Base-by-base conservation (phyloP, 257 asterid species). In the Nicotiana otophora region DNA sequence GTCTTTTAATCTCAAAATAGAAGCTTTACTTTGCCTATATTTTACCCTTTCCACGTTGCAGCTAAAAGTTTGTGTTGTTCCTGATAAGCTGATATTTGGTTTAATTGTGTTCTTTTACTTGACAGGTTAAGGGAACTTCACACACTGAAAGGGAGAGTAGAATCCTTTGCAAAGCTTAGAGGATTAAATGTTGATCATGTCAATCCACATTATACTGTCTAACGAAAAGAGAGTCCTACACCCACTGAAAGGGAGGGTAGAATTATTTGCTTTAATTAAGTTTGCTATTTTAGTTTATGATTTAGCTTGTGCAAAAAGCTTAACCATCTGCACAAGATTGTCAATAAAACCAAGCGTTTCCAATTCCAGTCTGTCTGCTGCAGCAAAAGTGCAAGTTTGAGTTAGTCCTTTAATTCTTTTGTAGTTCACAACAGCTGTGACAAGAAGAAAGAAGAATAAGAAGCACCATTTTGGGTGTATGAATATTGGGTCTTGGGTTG, bases 141-240 rank as follows among this genome's bases (percentile, higher is more conserved):
- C 87, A 91, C 95, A 7, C 81, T 91, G 77, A 89, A 91, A 76
- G 93, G 95, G 54, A 86, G 31, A 82, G 95, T 91, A 17, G 95
- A 90, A 81, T 91, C 93, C 4, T 85, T 89, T 66, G 95, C 90
- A 4, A 91, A 86, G 87, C 91, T 91, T 36, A 85, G 86, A 72
- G 91, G 92, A 53, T 74, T 91, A 42, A 91, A 91, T 67, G 84
- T 91, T 68, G 93, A 91, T 36, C 69, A 79, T 51, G 91, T 84
- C 78, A 90, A 88, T 77, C 87, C 87, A 33, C 86, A 91, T 81
- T 90, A 91, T 81, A 91, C 94, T 0, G 84, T 91, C 63, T 91
- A 82, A 89, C 16, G 81, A 57, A 34, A 60, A 57, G 57, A 28
- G 78, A 70, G 10, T 42, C 34, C 19, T 23, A 23, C 26, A 23